A percentile compares a stretch with the other conserved stretches of the same genome.
Conservation (phyloP, 23 red algal genomes). For the Rhodosorus marinus region DNA sequence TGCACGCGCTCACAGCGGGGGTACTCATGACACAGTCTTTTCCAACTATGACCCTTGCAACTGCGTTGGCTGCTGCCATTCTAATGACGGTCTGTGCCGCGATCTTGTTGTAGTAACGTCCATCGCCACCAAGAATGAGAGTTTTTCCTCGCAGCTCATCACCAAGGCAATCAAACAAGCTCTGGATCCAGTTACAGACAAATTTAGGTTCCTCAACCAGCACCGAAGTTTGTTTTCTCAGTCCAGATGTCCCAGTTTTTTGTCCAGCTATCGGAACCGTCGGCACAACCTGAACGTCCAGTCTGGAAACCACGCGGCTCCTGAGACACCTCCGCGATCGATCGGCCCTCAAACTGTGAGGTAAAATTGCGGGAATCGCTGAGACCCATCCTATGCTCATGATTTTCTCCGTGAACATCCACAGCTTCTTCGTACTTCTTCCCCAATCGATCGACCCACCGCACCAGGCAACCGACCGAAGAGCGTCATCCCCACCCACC, state of each 20-base stretch:
- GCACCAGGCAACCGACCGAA: no score
- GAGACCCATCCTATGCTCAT: no score
- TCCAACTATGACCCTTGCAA: slow-evolving; percentile 47
- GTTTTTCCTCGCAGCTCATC: slow-evolving; percentile 2
- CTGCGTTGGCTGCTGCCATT: slow-evolving; percentile 81
- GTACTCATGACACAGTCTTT: slow-evolving; percentile 46
- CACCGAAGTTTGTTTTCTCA: slow-evolving; percentile 40
- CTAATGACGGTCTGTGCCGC: slow-evolving; percentile 41
- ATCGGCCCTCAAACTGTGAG: no score
- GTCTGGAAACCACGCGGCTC: no score
- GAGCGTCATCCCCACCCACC: no score
- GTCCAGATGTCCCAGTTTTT: slow-evolving; percentile 78
- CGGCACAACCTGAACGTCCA: no score
- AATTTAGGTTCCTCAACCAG: slow-evolving; percentile 26
- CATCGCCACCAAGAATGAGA: slow-evolving; percentile 75
- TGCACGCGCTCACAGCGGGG: slow-evolving; percentile 56
- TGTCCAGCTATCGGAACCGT: slow-evolving; percentile 65
- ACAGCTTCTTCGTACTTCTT: no score
- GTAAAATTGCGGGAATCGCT: no score
- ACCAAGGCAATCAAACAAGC: slow-evolving; percentile 36
- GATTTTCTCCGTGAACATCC: no score
- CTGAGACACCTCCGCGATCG: no score
- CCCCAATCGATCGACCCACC: no score
- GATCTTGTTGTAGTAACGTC: slow-evolving; percentile 51
- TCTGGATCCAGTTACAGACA: slow-evolving; percentile 83